Base-by-base conservation (phyloP, 2,329 filamentous ascomycete species). In the Cytospora piceae region DNA sequence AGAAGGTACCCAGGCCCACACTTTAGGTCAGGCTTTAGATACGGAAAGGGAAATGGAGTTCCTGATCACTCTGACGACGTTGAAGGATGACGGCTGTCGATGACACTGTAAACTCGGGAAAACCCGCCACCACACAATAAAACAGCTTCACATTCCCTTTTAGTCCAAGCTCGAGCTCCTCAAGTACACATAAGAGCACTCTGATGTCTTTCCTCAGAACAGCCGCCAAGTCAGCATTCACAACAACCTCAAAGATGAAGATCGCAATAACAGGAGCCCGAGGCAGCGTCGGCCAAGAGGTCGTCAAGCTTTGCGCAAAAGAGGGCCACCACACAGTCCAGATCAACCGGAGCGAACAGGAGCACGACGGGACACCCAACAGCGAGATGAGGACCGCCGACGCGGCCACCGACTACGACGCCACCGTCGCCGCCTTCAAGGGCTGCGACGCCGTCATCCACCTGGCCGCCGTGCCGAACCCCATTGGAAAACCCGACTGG, bases 231-330 rank as follows among this genome's bases (percentile, higher is more conserved):
- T 60, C 54, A 59, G 60, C 29, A 54, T 39, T 52, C 32, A 17
- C 37, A 22, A 32, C 15, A 20, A 31, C 24, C 22, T 31, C 58
- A 32, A 64, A 46, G 27, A 74, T 74, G 78, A 80, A 74, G 75
- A 79, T 74, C 74, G 79, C 78, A 67, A 80, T 73, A 72, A 80
- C 74, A 61, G 73, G 74, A 67, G 77, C 65, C 71, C 76, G 73
- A 73, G 72, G 76, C 70, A 73, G 70, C 29, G 74, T 75, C 58
- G 73, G 73, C 55, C 66, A 69, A 46, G 71, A 70, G 27, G 67
- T 73, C 24, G 74, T 77, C 55, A 73, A 75, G 67, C 63, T 73
- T 9, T 74, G 72, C 62, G 71, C 75, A 9, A 67, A 74, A 9
- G 70, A 73, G 55, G 75, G 74, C 53, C 73, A 77, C 67, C 42